Percentiles rank a stretch among this genome's conserved stretches.
These are phyloP conservation scores for Aphanomyces astaci DNA, from an alignment of 352 stramenopile species.

Conservation along the genomic window DNA sequence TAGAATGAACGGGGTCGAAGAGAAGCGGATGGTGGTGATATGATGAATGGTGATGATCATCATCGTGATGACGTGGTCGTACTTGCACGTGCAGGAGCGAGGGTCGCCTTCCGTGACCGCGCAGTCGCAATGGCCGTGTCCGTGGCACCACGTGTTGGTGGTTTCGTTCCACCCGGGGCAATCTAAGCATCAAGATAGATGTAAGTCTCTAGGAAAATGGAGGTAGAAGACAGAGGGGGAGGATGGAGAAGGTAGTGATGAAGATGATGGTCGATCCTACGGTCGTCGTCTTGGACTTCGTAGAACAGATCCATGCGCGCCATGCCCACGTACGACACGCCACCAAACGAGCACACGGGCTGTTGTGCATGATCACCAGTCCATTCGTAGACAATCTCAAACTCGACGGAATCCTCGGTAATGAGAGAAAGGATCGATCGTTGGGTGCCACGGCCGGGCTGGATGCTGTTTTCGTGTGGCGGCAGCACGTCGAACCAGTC, in stretches of 20 bases:
- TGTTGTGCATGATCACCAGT: slow-evolving; percentile 38
- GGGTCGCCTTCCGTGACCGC: slow-evolving; percentile 50
- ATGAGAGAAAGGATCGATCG: slow-evolving; percentile 54
- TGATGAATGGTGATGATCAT: background rate
- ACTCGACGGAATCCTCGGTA: slow-evolving; percentile 31
- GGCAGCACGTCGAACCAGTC: slow-evolving; percentile 81
- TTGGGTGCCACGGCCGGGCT: slow-evolving; percentile 44
- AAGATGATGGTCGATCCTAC: slow-evolving; percentile 32
- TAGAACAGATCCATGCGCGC: slow-evolving; percentile 75
- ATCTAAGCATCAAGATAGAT: too few relatives aligned
- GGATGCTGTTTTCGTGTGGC: slow-evolving; percentile 64
- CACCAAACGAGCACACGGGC: slow-evolving; percentile 71
- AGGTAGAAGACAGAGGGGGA: too few relatives aligned
- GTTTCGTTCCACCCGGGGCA: slow-evolving; percentile 65
- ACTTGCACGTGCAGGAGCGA: slow-evolving; percentile 60
- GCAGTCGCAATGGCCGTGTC: slow-evolving; percentile 63
- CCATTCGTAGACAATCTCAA: slow-evolving; percentile 58
- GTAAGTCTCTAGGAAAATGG: too few relatives aligned
- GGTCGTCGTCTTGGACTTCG: slow-evolving; percentile 68
- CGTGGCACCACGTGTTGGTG: slow-evolving; percentile 42
- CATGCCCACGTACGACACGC: slow-evolving; percentile 63
- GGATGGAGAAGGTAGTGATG: too few relatives aligned
- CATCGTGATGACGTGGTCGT: slow-evolving; percentile 26
- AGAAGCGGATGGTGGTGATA: too few relatives aligned
- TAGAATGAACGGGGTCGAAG: too few relatives aligned